Evolutionary conservation across 352 stramenopile genomes (phyloP).

Genomic region (Phytophthora tubulina): DNA sequence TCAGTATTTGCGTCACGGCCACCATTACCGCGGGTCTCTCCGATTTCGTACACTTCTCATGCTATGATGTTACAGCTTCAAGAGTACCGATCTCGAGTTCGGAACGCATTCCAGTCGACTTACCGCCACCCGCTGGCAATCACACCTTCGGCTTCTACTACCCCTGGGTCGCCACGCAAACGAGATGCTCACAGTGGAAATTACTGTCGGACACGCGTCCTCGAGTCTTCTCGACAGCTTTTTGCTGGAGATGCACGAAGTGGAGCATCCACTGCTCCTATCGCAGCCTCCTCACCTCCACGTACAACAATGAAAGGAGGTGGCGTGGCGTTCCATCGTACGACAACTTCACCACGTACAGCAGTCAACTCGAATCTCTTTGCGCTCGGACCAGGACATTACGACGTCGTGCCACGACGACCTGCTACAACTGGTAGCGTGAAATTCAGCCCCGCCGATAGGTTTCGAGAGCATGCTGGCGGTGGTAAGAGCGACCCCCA

Average conservation of each 20-base stretch:
- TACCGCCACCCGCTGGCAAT: slow-evolving; percentile 51
- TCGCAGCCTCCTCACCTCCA: slow-evolving; percentile 16
- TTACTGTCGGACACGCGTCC: slow-evolving; percentile 53
- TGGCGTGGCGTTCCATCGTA: slow-evolving; percentile 61
- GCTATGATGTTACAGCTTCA: slow-evolving; percentile 73
- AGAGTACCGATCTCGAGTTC: slow-evolving; percentile 62
- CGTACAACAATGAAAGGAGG: slow-evolving; percentile 31
- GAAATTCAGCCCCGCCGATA: slow-evolving; percentile 71
- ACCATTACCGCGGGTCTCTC: slow-evolving; percentile 26
- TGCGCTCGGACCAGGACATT: slow-evolving; percentile 65
- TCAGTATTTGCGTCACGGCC: slow-evolving; percentile 1
- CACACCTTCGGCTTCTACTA: slow-evolving; percentile 3
- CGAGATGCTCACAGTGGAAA: slow-evolving; percentile 24
- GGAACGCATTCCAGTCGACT: slow-evolving; percentile 56
- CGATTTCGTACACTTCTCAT: slow-evolving; percentile 55
- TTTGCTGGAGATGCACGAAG: slow-evolving; percentile 32
- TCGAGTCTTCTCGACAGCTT: slow-evolving; percentile 53
- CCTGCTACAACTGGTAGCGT: slow-evolving; percentile 39
- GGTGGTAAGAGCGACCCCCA: slow-evolving; percentile 34
- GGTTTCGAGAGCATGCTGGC: slow-evolving; percentile 61
- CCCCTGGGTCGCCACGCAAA: slow-evolving; percentile 17
- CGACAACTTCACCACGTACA: slow-evolving; percentile 43
- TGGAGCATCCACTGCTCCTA: neutral
- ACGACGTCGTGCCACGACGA: slow-evolving; percentile 48
- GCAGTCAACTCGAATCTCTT: slow-evolving; percentile 44